A percentile compares a stretch with the other conserved stretches of the same genome.
These are phyloP conservation scores for Durio zibethinus DNA, from an alignment of 345 rosid species.

Conservation along the genomic window DNA sequence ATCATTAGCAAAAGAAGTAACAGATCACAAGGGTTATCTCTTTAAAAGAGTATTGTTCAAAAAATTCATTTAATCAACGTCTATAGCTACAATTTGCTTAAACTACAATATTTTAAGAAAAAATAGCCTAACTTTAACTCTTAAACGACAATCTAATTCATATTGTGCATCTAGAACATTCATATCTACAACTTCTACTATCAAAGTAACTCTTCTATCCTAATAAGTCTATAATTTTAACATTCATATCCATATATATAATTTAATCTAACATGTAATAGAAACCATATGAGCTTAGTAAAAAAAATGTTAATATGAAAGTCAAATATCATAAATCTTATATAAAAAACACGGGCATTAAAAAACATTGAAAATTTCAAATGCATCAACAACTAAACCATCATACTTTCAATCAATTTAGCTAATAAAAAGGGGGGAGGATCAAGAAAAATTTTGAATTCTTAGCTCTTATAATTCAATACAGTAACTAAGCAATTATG, in stretches of 20 bases:
- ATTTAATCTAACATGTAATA: not conserved
- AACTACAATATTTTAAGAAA: not conserved
- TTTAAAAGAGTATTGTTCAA: not conserved
- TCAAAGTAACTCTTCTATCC: slow-evolving; percentile 81
- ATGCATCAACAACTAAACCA: not conserved
- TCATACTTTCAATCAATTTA: not conserved
- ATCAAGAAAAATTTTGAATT: not conserved
- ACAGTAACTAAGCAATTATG: not conserved
- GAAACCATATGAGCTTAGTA: not conserved
- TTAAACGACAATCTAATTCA: slow-evolving; percentile 75
- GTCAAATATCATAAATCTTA: not conserved
- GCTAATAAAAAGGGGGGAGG: too few species aligned
- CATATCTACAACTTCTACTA: slow-evolving; percentile 93
- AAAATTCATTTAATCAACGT: not conserved
- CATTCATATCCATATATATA: not conserved
- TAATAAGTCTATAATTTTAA: not conserved
- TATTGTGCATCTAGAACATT: slow-evolving; percentile 88
- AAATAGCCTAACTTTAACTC: slow-evolving; percentile 61
- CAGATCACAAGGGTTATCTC: not conserved
- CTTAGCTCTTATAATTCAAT: not conserved
- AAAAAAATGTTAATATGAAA: not conserved
- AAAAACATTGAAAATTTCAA: not conserved
- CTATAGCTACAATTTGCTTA: not conserved
- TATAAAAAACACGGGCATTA: not conserved
- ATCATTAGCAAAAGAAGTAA: not conserved